Percentiles rank a stretch among this genome's conserved stretches.
Evolutionary conservation across 495 filamentous ascomycete genomes (phyloP).

Genomic region (Aspergillus ostianus): DNA sequence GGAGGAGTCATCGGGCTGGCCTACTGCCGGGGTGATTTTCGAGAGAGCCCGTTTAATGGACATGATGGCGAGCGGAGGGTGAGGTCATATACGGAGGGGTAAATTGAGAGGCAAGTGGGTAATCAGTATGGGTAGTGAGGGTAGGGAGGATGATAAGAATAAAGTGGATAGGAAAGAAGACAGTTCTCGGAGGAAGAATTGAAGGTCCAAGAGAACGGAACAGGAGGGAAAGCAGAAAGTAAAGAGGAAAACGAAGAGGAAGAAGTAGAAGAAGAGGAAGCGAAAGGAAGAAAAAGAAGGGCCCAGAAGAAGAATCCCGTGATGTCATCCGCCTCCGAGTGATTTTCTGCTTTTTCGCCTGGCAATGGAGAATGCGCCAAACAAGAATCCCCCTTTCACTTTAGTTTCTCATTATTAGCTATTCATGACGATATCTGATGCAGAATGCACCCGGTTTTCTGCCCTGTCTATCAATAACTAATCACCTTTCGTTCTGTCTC

Average conservation of each 20-base stretch:
- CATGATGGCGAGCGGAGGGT: constrained; percentile 27
- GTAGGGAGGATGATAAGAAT: background rate
- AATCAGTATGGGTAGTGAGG: background rate
- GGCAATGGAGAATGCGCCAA: too few relatives aligned
- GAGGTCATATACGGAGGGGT: constrained; percentile 2
- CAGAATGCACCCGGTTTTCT: background rate
- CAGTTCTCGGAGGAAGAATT: background rate
- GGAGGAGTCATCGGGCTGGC: constrained; percentile 24
- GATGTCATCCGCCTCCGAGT: constrained; percentile 7
- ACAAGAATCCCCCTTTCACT: too few relatives aligned
- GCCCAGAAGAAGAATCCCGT: constrained; percentile 1
- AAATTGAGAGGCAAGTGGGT: background rate
- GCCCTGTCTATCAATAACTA: background rate
- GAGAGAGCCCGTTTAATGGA: constrained; percentile 47
- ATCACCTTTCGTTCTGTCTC: too few relatives aligned
- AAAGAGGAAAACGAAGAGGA: constrained; percentile 6
- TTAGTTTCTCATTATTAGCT: background rate
- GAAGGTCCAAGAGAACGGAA: background rate
- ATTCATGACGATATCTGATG: background rate
- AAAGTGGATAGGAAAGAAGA: background rate
- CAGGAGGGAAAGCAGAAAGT: constrained; percentile 3
- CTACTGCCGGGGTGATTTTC: constrained; percentile 34
- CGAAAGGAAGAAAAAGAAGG: background rate
- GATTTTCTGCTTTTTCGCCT: background rate
- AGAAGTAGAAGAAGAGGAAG: constrained; percentile 2